Percentiles rank a stretch among this genome's conserved stretches.
Evolutionary conservation across 1,284 basidiomycete genomes (phyloP).

Genomic region (Lentinula novae-zelandiae): DNA sequence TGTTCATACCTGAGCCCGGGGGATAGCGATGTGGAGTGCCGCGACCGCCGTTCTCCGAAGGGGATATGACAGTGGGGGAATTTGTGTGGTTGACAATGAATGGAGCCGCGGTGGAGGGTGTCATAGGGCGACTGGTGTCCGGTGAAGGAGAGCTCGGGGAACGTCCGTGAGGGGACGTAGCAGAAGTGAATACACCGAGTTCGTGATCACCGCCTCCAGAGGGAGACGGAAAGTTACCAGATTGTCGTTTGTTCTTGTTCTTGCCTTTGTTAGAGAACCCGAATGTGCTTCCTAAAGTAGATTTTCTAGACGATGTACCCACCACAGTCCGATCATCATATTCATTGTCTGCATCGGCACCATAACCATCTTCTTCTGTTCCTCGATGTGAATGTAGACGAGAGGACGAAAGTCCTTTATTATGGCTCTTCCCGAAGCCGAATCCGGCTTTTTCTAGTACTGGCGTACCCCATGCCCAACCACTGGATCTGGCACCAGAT

Average conservation of each 20-base stretch:
- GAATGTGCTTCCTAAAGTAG: slow-evolving; percentile 17
- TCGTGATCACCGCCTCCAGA: slow-evolving; percentile 6
- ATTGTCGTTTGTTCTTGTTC: slow-evolving; percentile 12
- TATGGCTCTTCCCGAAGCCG: slow-evolving; percentile 1
- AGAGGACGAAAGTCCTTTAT: not conserved
- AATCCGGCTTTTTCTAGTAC: slow-evolving; percentile 32
- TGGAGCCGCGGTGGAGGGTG: not conserved
- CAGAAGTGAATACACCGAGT: slow-evolving; percentile 6
- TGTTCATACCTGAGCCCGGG: slow-evolving; percentile 22
- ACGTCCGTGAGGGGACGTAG: not conserved
- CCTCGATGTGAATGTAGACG: slow-evolving; percentile 14
- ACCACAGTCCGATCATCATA: slow-evolving; percentile 21
- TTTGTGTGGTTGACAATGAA: not conserved
- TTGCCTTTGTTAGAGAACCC: not conserved
- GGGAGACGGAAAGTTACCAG: not conserved
- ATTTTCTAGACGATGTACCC: slow-evolving; percentile 11
- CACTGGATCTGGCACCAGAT: not conserved
- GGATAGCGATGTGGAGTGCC: slow-evolving; percentile 34
- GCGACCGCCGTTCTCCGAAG: slow-evolving; percentile 1
- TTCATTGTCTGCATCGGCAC: slow-evolving; percentile 26
- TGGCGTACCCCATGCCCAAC: slow-evolving; percentile 23
- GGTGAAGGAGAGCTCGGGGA: not conserved
- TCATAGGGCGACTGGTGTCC: not conserved
- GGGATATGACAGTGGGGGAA: not conserved
- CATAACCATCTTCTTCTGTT: not conserved